These are phyloP conservation scores for Akanthomyces uredinophilus DNA, from an alignment of 2,329 filamentous ascomycete genomes.

Conservation along the genomic window DNA sequence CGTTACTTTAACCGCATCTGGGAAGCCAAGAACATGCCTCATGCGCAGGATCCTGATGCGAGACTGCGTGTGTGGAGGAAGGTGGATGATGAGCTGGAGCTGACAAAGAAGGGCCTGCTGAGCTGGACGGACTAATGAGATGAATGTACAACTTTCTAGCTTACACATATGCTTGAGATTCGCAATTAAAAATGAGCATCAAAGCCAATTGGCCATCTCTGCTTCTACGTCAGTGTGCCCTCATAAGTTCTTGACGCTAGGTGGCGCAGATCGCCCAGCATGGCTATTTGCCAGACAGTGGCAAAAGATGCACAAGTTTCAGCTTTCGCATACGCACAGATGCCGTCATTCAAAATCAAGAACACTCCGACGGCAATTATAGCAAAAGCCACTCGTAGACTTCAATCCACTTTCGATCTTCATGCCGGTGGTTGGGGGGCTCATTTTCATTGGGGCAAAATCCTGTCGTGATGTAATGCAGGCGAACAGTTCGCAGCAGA, in stretches of 20 bases:
- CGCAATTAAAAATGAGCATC: neutral
- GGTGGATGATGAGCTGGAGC: slow-evolving; percentile 14
- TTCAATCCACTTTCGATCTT: neutral
- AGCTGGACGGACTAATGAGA: slow-evolving; percentile 9
- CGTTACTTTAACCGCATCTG: slow-evolving; percentile 17
- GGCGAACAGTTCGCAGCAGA: neutral
- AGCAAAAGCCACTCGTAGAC: neutral
- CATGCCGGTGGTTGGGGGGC: neutral
- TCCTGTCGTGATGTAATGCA: slow-evolving; percentile 7
- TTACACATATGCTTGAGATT: no score
- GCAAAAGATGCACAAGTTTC: neutral
- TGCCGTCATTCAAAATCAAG: neutral
- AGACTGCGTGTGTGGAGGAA: slow-evolving; percentile 14
- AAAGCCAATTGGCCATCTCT: no score
- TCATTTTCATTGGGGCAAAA: neutral
- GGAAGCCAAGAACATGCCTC: slow-evolving; percentile 14
- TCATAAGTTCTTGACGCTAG: no score
- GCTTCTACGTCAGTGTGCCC: no score
- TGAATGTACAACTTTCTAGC: neutral
- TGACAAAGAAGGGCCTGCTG: slow-evolving; percentile 14
- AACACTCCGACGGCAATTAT: neutral
- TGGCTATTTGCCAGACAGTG: no score
- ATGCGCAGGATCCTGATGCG: slow-evolving; percentile 9
- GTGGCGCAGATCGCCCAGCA: no score
- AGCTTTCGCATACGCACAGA: neutral